These are phyloP conservation scores for Cladosporium halotolerans DNA, from an alignment of 2,329 filamentous ascomycete genomes.

Conservation along the genomic window DNA sequence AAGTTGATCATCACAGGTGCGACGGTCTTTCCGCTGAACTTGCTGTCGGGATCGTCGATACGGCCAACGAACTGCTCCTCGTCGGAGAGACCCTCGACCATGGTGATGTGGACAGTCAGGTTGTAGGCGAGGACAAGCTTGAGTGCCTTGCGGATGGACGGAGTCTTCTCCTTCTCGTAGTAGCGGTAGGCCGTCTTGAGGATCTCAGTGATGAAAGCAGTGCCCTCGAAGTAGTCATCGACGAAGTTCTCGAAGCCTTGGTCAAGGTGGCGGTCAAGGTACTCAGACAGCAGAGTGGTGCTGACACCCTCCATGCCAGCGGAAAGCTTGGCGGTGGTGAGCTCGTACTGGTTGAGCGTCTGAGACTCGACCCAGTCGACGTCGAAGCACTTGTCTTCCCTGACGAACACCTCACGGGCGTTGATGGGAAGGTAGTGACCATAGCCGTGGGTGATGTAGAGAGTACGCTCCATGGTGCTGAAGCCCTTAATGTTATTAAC, in stretches of 20 bases:
- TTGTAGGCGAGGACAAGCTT: slow-evolving; percentile 96
- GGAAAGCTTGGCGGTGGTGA: slow-evolving; percentile 81
- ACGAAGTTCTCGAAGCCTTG: slow-evolving; percentile 88
- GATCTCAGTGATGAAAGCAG: slow-evolving; percentile 89
- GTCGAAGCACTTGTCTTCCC: slow-evolving; percentile 85
- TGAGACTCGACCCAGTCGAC: slow-evolving; percentile 90
- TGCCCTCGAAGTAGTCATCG: slow-evolving; percentile 93
- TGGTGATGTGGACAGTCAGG: slow-evolving; percentile 86
- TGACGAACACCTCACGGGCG: slow-evolving; percentile 87
- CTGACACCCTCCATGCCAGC: slow-evolving; percentile 86
- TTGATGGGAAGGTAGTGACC: slow-evolving; percentile 88
- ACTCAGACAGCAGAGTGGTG: slow-evolving; percentile 73
- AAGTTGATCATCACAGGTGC: slow-evolving; percentile 99
- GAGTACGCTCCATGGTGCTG: slow-evolving; percentile 53
- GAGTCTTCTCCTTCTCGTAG: slow-evolving; percentile 80
- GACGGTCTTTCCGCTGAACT: slow-evolving; percentile 82
- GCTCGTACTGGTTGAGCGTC: slow-evolving; percentile 73
- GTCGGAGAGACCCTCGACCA: slow-evolving; percentile 82
- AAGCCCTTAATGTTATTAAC: slow-evolving; percentile 92
- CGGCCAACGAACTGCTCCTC: slow-evolving; percentile 72
- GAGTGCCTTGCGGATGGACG: slow-evolving; percentile 87
- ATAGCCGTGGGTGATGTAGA: slow-evolving; percentile 96
- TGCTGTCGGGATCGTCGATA: slow-evolving; percentile 79
- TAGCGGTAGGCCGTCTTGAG: slow-evolving; percentile 93
- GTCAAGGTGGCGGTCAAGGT: slow-evolving; percentile 92